Evolutionary conservation across 805 yeast genomes (phyloP), one percentile per base, ranked within the genome.

Genomic region (Metschnikowia lachancei): DNA sequence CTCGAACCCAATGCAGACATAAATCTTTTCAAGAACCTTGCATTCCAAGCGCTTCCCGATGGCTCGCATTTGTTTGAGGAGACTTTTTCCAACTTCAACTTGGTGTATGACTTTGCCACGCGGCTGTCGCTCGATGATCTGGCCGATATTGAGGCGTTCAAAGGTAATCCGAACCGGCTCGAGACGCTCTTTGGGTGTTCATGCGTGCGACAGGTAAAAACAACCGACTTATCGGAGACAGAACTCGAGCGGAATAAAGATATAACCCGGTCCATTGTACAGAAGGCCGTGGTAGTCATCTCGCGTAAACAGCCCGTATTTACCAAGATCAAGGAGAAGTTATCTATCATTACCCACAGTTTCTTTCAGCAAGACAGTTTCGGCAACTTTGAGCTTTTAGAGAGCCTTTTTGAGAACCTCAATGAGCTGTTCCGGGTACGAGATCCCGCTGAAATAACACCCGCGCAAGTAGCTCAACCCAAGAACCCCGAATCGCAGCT

Each of bases 11-110:
- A 61, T 30, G 67, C 28, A 26, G 28, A 26, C 28, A 67, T 18
- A 65, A 68, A 35, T 26, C 67, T 85, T 16, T 94, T 97, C 91
- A 90, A 94, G 10, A 82, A 84, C 58, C 66, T 94, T 35, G 95
- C 99, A 2, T 94, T 94, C 60, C 97, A 91, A 62, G 95, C 97
- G 1, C 69, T 94, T 18, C 98, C 99, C 0, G 99, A 94, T 66
- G 98, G 98, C 4, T 84, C 95, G 2, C 99, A 94, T 63, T 75
- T 91, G 18, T 92, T 83, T 61, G 95, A 90, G 61, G 98, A 94
- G 64, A 90, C 96, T 0, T 89, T 91, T 60, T 84, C 96, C 19
- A 88, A 88, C 61, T 92, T 92, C 67, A 91, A 96, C 19, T 69
- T 92, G 36, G 76, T 85, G 5, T 87, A 81, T 60, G 89, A 89